Conservation (phyloP, 2,329 filamentous ascomycete genomes). For the Pyrenochaeta sp. region DNA sequence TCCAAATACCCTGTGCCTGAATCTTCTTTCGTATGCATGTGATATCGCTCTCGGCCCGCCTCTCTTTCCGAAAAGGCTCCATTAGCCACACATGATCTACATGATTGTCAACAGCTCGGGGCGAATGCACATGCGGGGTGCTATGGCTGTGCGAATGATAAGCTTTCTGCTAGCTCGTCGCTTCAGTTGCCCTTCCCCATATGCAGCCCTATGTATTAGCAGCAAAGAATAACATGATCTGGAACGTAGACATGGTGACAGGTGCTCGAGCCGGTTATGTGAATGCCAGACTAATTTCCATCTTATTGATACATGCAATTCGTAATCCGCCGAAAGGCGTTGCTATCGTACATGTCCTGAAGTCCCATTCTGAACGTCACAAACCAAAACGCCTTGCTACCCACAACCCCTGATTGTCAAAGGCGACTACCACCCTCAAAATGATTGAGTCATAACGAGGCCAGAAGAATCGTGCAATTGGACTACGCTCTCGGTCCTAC, state of each 20-base stretch:
- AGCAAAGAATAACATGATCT: neutral
- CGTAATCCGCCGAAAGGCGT: neutral
- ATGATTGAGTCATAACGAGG: neutral
- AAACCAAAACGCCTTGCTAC: constrained; percentile 15
- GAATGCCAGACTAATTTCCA: neutral
- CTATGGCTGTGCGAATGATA: neutral
- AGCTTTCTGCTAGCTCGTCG: neutral
- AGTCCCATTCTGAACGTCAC: neutral
- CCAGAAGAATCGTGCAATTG: neutral
- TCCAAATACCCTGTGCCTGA: constrained; percentile 37
- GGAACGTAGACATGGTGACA: neutral
- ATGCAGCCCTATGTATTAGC: neutral
- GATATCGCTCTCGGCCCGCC: neutral
- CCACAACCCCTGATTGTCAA: neutral
- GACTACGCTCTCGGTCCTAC: constrained; percentile 19
- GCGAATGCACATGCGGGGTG: neutral
- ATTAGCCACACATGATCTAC: neutral
- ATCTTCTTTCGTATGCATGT: neutral
- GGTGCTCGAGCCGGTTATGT: neutral
- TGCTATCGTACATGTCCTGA: neutral
- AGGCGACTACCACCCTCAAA: neutral
- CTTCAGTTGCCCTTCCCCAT: neutral
- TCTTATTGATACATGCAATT: constrained; percentile 4
- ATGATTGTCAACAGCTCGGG: neutral
- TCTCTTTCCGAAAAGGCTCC: neutral